Evolutionary conservation across 2,329 filamentous ascomycete genomes (phyloP).

Genomic region (Scolecobasidium constrictum): DNA sequence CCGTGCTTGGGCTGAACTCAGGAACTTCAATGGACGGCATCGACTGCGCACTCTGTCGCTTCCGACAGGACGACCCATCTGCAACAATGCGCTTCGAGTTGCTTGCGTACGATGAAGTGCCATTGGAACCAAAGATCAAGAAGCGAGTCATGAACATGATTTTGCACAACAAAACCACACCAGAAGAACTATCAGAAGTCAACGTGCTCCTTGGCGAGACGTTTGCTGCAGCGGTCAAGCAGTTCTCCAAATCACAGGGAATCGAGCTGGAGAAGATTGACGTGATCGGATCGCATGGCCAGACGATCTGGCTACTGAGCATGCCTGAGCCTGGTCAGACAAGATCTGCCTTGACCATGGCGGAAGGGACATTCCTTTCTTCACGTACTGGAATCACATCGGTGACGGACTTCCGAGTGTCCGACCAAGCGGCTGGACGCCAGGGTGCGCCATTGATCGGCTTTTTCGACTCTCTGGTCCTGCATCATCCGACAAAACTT

Average conservation of each 20-base stretch:
- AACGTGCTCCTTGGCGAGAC: constrained; percentile 47
- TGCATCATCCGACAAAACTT: constrained; percentile 46
- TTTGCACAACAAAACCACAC: constrained; percentile 40
- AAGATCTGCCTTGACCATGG: constrained; percentile 43
- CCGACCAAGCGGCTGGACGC: constrained; percentile 45
- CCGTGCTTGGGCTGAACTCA: neutral
- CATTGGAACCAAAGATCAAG: constrained; percentile 42
- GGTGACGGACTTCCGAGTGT: constrained; percentile 47
- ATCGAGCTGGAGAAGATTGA: constrained; percentile 39
- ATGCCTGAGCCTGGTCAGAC: constrained; percentile 40
- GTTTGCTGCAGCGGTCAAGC: constrained; percentile 41
- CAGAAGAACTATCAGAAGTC: constrained; percentile 43
- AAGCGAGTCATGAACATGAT: constrained; percentile 48
- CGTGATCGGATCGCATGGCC: constrained; percentile 46
- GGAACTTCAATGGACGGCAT: constrained; percentile 35
- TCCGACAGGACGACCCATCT: constrained; percentile 41
- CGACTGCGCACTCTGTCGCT: constrained; percentile 47
- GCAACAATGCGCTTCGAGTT: constrained; percentile 46
- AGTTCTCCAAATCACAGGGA: constrained; percentile 36
- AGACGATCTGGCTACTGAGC: constrained; percentile 46
- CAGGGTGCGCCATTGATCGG: constrained; percentile 46
- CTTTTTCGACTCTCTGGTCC: constrained; percentile 45
- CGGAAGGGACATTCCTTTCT: constrained; percentile 45
- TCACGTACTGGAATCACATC: constrained; percentile 46
- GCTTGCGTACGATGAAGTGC: constrained; percentile 43